Evolutionary conservation across 1,139 yeast species (phyloP), one percentile per base, ranked within the genome.

Genomic region (Geotrichum europaeum): DNA sequence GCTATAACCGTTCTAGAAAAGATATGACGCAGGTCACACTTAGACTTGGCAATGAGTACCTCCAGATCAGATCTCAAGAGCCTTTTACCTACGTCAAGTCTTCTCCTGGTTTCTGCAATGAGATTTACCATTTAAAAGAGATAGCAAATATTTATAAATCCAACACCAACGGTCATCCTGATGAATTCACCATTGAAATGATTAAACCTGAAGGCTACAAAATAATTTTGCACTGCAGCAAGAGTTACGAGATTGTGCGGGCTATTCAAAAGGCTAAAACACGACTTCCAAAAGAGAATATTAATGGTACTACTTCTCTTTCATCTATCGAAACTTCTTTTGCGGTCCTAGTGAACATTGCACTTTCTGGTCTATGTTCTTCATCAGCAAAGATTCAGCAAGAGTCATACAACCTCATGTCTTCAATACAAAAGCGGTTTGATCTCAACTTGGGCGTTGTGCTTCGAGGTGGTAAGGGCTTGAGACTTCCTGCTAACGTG

Each of bases 401-500:
- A 6, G 79, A 88, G 4, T 84, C 95, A 0, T 87, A 85, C 60
- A 76, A 82, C 49, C 75, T 90, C 22, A 76, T 89, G 69, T 84
- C 89, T 0, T 82, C 90, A 0, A 75, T 87, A 45, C 83, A 86
- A 9, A 76, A 80, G 7, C 80, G 86, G 51, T 87, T 85, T 71
- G 78, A 81, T 12, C 73, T 89, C 55, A 83, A 84, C 57, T 80
- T 85, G 66, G 79, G 84, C 32, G 24, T 54, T 28, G 79, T 81
- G 15, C 77, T 84, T 36, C 78, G 78, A 47, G 81, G 83, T 59
- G 83, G 89, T 0, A 80, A 81, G 18, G 87, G 83, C 51, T 79
- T 87, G 18, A 82, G 86, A n/a, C 85, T 88, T 66, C 96, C 96
- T 0, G 81, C 83, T 51, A 87, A 87, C 68, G 83, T 85, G 51